Conservation (phyloP, 2,329 filamentous ascomycete species). For the Aureobasidium sp. region DNA sequence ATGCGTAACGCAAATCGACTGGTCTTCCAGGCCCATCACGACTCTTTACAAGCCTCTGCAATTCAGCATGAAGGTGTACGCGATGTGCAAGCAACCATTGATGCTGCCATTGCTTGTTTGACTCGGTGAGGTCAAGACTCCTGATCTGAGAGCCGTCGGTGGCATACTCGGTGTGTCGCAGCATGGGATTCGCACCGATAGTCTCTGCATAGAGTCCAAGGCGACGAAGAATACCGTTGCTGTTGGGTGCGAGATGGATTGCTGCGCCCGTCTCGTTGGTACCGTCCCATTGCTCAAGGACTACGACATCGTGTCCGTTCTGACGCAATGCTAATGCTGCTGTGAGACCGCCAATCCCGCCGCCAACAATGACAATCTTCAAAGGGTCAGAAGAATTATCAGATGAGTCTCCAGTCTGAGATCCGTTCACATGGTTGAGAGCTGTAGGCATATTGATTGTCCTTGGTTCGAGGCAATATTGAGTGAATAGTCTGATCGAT, state of each 20-base stretch:
- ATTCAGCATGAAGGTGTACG: conserved; percentile 44
- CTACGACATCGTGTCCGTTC: conserved; percentile 43
- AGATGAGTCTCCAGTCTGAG: background rate
- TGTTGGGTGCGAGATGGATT: conserved; percentile 56
- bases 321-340: conserved; percentile 48
- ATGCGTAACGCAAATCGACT: conserved; percentile 36
- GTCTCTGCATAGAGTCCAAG: conserved; percentile 37
- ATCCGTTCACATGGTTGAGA: background rate
- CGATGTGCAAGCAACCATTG: conserved; percentile 50
- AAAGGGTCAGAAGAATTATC: conserved; percentile 15
- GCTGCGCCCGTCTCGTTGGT: conserved; percentile 53
- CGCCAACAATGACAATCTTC: conserved; percentile 33
- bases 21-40: conserved; percentile 29
- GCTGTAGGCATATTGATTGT: background rate
- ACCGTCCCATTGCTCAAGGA: conserved; percentile 51
- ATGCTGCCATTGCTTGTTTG: conserved; percentile 44
- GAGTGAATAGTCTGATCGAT: no score
- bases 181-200: conserved; percentile 33
- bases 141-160: conserved; percentile 31
- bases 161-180: conserved; percentile 34
- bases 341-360: conserved; percentile 48
- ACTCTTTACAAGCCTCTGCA: conserved; percentile 43
- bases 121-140: conserved; percentile 30
- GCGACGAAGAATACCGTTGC: conserved; percentile 48
- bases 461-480: no score